Base-by-base conservation (phyloP, 2,329 filamentous ascomycete species). In the Colletotrichum caudatum region DNA sequence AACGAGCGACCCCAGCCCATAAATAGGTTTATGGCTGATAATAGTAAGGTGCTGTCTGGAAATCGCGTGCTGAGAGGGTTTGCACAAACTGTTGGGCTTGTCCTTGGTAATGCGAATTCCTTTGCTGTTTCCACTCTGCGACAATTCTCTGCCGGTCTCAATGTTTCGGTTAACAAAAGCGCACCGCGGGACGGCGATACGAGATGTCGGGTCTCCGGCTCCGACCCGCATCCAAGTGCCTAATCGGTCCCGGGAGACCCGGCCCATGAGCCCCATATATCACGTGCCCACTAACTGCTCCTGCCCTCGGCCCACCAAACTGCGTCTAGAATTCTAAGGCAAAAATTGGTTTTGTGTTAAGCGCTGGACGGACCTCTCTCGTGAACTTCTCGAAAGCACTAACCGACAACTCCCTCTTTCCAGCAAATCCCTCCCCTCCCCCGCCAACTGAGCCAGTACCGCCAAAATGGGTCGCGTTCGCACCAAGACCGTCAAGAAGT, bases 401-500 rank as follows among this genome's bases (percentile, higher is more conserved):
- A 76, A 78, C 75, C 60, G 78, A 73, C 71, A 78, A 80, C 78
- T 79, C 77, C 77, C 77, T 75, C 39, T 59, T n/a, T 35, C 69
- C 69, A 71, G 69, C 74, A 79, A 78, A 62, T 23, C 20, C 59
- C 46, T 37, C 58, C 41, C n/a, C 75, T 53, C 54, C 35, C 53
- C 20, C 54, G 20, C 54, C 54, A 74, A 78, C 76, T 77, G 78
- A 81, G 78, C 78, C 78, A 84, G 84, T 78, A 86, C 86, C 85
- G 87, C 80, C 86, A 90, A 89, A 82, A 91, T 91, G 89, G 89
- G 89, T 90, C 88, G 89, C 84, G 89, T 91, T 83, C 88, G 89
- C 78, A 91, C 89, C 77, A 91, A 91, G 87, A 91, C 89, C 75
- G 88, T 90, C 79, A 90, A 90, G 88, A 90, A 90, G 87, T 90